Evolutionary conservation across 2,329 filamentous ascomycete genomes (phyloP), one percentile per base, ranked within the genome.

Genomic region (Penicillium aurantiogriseum): DNA sequence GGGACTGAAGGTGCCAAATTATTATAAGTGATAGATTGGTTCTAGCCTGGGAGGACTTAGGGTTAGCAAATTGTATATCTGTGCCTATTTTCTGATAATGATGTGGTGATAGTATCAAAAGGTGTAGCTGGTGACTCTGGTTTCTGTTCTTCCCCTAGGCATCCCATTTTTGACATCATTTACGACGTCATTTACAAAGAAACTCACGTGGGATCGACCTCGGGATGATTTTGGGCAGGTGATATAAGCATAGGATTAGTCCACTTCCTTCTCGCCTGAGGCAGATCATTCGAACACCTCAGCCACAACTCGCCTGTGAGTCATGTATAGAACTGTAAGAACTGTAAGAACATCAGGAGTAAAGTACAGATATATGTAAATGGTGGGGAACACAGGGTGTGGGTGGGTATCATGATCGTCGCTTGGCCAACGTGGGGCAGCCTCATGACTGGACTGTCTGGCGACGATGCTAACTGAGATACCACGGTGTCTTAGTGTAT

Each of bases 1-100:
- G 52, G 75, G 75, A 2, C 51, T 77, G 50, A 74, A 72, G 43
- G 74, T 76, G 15, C 66, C 69, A 44, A 76, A 76, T 56, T 67
- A 76, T 51, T 76, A 75, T 45, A 50, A 60, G 23, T 67, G 56
- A 40, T 19, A 25, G 17, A 27, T 27, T 25, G 1, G 6, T 35
- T 8, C 4, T 11, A 9, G 9, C 2, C 13, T 19, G 11, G 10
- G n/a, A 46, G 19, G 8, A 6, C 19, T 46, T 46, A 0, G 4
- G 19, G 2, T 7, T 4, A 25, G 27, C 15, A n/a, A 33, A 21
- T 21, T 42, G 2, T 47, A 47, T 17, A 23, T 9, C 9, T 10
- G 9, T 31, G 13, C 6, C 35, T 51, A 2, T 42, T 13, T 13
- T 9, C 3, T 31, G 9, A 23, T 31, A 4, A 31, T 31, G 2